phyloP scores from a whole-genome alignment of 768 basidiomycete species.

The Amanita rubescens region DNA sequence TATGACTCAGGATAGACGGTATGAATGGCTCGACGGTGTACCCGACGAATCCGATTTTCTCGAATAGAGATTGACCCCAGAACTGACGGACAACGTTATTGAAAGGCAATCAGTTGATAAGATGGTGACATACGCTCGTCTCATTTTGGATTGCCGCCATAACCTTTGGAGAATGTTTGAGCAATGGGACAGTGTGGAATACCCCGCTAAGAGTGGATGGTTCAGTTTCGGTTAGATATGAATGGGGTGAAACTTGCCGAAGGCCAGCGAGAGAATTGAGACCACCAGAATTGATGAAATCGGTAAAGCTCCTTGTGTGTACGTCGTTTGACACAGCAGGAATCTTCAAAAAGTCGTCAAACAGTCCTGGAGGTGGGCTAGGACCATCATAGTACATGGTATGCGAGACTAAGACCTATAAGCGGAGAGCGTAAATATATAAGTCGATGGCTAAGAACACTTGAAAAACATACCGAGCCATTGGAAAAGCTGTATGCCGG shows the following conservation, averaged over 20 bases:
- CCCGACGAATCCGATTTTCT: constrained; percentile 15
- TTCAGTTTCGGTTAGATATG: constrained; percentile 10
- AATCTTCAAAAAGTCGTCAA: constrained; percentile 39
- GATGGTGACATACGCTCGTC: constrained; percentile 19
- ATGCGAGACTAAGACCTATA: neutral
- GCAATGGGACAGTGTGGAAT: constrained; percentile 31
- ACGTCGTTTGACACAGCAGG: constrained; percentile 25
- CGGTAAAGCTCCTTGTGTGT: constrained; percentile 25
- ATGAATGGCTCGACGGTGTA: constrained; percentile 42
- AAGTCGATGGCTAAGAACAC: neutral
- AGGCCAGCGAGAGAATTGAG: constrained; percentile 18
- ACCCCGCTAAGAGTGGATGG: constrained; percentile 12
- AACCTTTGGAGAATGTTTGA: constrained; percentile 21
- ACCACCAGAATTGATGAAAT: constrained; percentile 26
- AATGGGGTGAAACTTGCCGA: constrained; percentile 5
- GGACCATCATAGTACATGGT: constrained; percentile 44
- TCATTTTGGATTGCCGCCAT: constrained; percentile 29
- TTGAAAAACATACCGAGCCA: constrained; percentile 21
- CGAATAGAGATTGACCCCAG: neutral
- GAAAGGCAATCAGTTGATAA: neutral
- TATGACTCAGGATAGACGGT: constrained; percentile 30
- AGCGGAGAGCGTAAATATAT: neutral
- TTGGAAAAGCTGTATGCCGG: constrained; percentile 34
- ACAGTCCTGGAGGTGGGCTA: constrained; percentile 33
- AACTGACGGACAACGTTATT: neutral